phyloP scores from a whole-genome alignment of 2,329 filamentous ascomycete genomes.

The Beauveria rudraprayagi region DNA sequence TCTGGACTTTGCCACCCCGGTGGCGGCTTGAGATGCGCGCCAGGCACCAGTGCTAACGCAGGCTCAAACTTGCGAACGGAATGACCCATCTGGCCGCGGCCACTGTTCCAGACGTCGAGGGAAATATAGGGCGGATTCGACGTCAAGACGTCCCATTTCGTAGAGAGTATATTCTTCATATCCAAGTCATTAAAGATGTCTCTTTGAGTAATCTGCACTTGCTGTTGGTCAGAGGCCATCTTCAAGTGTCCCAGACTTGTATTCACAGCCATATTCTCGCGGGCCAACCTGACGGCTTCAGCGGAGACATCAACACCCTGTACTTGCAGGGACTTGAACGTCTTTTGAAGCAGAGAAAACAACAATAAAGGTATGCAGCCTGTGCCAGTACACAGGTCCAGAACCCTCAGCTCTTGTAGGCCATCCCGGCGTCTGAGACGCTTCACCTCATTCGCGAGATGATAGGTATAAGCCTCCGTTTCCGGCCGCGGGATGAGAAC shows the following conservation, averaged over 20 bases:
- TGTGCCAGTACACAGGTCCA: slow-evolving; percentile 86
- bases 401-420: slow-evolving; percentile 35
- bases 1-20: slow-evolving; percentile 32
- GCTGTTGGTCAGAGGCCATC: slow-evolving; percentile 12
- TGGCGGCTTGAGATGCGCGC: slow-evolving; percentile 21
- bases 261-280: slow-evolving; percentile 53
- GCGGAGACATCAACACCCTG: slow-evolving; percentile 67
- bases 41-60: slow-evolving; percentile 63
- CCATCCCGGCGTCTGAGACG: not conserved
- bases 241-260: slow-evolving; percentile 18
- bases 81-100: slow-evolving; percentile 43
- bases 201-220: slow-evolving; percentile 37
- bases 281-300: slow-evolving; percentile 56
- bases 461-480: slow-evolving; percentile 59
- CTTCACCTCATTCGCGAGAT: slow-evolving; percentile 42
- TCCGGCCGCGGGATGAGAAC: slow-evolving; percentile 82
- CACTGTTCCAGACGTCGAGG: slow-evolving; percentile 31
- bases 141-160: slow-evolving; percentile 57
- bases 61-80: slow-evolving; percentile 82
- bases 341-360: slow-evolving; percentile 48
- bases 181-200: slow-evolving; percentile 41
- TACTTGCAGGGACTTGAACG: slow-evolving; percentile 38
- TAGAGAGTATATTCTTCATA: slow-evolving; percentile 20
- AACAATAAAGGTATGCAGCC: slow-evolving; percentile 83
- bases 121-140: slow-evolving; percentile 94